Evolutionary conservation across 306 rosid species (phyloP), one percentile per base, ranked within the genome.

Genomic region (Datisca glomerata): DNA sequence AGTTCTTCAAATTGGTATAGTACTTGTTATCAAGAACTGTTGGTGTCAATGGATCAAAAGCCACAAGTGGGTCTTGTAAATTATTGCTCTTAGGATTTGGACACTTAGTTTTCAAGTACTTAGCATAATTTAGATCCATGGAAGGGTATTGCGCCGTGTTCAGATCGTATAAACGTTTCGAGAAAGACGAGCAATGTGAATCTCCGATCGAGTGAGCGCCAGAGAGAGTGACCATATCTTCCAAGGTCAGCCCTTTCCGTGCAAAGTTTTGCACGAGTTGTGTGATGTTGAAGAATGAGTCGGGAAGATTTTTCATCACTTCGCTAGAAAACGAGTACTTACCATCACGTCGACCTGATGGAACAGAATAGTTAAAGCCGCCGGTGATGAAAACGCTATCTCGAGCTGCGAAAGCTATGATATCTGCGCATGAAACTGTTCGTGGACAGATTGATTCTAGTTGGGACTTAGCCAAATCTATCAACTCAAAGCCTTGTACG

Each of bases 341-440:
- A 6, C 47, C 19, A 34, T 52, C 57, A 9, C 46, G 47, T 2
- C 57, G 57, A 10, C 57, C 47, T 1, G 28, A 13, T 0, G 27
- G 57, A 4, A 52, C 39, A 10, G 25, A 18, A 19, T 52, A 52
- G 27, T 44, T 24, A 27, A 52, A 27, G 0, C 45, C 47, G 20
- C 57, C 47, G 47, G 15, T 19, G 35, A 5, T n/a, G 5, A 25
- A 14, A 8, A 27, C 47, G 27, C 57, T 52, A 18, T 52, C 57
- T 0, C 57, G 57, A 12, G 47, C 57, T 1, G 57, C 57, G 1
- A 52, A 52, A 15, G 58, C 58, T 16, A 52, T 3, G 7, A 52
- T 40, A 21, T 52, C 58, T 1, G 58, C 58, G 5, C 58, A 52
- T 0, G 58, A 40, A 13, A 52, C 58, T 3, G 58, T 52, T 8